A percentile compares a stretch with the other conserved stretches of the same genome.
Evolutionary conservation across 2,329 filamentous ascomycete genomes (phyloP).

Genomic region (Trichoderma polysporum): DNA sequence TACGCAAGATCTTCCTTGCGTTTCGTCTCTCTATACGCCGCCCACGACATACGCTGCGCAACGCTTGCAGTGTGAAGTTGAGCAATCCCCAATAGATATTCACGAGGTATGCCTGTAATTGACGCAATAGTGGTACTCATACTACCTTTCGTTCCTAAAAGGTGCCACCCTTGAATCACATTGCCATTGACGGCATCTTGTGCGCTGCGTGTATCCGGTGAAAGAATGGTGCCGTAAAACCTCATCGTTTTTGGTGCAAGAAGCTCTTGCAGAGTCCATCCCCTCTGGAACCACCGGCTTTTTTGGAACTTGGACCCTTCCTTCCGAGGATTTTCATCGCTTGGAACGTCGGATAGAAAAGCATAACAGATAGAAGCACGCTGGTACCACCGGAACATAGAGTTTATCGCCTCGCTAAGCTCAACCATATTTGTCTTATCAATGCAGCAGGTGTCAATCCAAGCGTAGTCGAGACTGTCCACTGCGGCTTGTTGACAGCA

Average conservation of each 20-base stretch:
- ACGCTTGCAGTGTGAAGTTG: constrained; percentile 22
- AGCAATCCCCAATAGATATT: constrained; percentile 16
- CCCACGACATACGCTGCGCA: constrained; percentile 28
- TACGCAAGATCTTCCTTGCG: constrained; percentile 25
- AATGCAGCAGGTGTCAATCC: constrained; percentile 27
- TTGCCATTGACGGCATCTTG: neutral
- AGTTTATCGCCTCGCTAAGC: constrained; percentile 25
- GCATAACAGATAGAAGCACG: constrained; percentile 21
- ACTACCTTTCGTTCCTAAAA: constrained; percentile 9
- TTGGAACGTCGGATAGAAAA: constrained; percentile 22
- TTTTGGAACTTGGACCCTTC: constrained; percentile 6
- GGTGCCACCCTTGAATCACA: constrained; percentile 11
- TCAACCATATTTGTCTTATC: constrained; percentile 22
- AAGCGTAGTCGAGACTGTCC: constrained; percentile 23
- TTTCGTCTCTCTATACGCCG: constrained; percentile 22
- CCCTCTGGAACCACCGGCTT: constrained; percentile 26
- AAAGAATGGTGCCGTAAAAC: constrained; percentile 22
- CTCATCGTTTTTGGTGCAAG: constrained; percentile 26
- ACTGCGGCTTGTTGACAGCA: constrained; percentile 21
- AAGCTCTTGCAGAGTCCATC: constrained; percentile 25
- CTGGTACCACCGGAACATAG: constrained; percentile 25
- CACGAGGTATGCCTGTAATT: constrained; percentile 32
- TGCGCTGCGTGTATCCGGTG: neutral
- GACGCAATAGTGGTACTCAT: constrained; percentile 26
- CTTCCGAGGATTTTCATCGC: neutral